These are phyloP conservation scores for Dissophora ornata DNA, from an alignment of 192 early-diverging fungal species.

Conservation along the genomic window DNA sequence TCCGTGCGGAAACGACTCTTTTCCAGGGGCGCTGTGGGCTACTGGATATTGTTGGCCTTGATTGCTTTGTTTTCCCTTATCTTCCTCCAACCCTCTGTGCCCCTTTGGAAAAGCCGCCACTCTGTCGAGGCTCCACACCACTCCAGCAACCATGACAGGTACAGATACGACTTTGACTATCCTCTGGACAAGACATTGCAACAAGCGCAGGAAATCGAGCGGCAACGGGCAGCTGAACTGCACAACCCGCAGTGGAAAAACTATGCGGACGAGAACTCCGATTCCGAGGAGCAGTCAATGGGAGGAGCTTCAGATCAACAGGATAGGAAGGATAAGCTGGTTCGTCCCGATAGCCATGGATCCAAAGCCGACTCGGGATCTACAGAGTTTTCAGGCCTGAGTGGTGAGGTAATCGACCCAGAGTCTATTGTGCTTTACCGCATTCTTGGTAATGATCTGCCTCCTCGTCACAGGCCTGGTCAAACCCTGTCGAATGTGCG, in stretches of 20 bases:
- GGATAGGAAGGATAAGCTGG: neutral
- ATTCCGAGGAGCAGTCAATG: neutral
- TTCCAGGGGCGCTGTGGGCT: constrained; percentile 15
- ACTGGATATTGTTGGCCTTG: constrained; percentile 17
- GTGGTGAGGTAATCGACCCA: constrained; percentile 1
- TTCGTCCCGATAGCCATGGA: neutral
- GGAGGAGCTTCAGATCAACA: neutral
- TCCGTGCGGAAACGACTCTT: constrained; percentile 35
- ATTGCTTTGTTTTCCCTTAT: constrained; percentile 37
- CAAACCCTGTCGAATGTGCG: constrained; percentile 69
- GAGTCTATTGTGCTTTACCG: constrained; percentile 63
- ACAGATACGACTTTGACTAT: constrained; percentile 45
- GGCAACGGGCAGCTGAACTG: constrained; percentile 19
- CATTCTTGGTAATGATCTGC: constrained; percentile 72
- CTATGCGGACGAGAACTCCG: neutral
- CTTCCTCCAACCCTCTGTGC: constrained; percentile 28
- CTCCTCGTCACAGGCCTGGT: constrained; percentile 69
- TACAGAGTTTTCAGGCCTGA: neutral
- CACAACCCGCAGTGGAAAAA: constrained; percentile 9
- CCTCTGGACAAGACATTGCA: constrained; percentile 37
- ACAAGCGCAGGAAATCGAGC: constrained; percentile 40
- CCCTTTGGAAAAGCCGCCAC: constrained; percentile 16
- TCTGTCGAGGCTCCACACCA: constrained; percentile 12
- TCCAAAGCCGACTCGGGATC: neutral
- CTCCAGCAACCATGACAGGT: constrained; percentile 44